Evolutionary conservation across 2,329 filamentous ascomycete species (phyloP), one percentile per base, ranked within the genome.

Genomic region (Cordyceps cicadae): DNA sequence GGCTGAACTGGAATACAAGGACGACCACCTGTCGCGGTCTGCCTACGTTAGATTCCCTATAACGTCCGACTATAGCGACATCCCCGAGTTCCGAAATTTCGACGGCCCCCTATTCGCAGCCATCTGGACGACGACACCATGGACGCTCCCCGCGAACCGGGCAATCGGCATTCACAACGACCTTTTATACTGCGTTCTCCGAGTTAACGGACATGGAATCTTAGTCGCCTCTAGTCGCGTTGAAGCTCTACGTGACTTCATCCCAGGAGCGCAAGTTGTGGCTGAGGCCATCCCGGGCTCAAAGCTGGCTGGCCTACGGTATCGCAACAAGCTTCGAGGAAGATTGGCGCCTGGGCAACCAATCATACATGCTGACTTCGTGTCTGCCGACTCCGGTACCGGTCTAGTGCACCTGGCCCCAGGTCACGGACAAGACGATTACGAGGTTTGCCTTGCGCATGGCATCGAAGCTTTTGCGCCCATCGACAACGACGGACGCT

Each of bases 121-220:
- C n/a, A 90, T 97, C 56, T 99, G 94, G 94, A 99, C 94, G 2
- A 99, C 94, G 0, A 99, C 94, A 0, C 94, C 94, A 0, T 99
- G 94, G 94, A 99, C 94, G 0, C 78, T 99, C 5, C 93, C 94
- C 0, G 92, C 93, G 2, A 99, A 99, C 71, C 86, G 85, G 70
- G 92, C 90, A 0, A 92, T 99, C 70, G 92, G 91, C 2, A 81
- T 97, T 41, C 86, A 91, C 67, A 77, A 83, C 7, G 85, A 89
- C 45, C 75, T 97, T 63, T 77, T 85, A 49, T 99, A 97, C 71
- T 79, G 80, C 4, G 73, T 96, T 21, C 76, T 95, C 43, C 76
- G 80, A 59, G 77, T 82, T 1, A 77, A 77, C 0, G 71, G 71
- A 0, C 79, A 86, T 65, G 84, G 85, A 19, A 77, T 93, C 2